Conservation (phyloP, 2,329 filamentous ascomycete species). For the Parafenestella ontariensis region DNA sequence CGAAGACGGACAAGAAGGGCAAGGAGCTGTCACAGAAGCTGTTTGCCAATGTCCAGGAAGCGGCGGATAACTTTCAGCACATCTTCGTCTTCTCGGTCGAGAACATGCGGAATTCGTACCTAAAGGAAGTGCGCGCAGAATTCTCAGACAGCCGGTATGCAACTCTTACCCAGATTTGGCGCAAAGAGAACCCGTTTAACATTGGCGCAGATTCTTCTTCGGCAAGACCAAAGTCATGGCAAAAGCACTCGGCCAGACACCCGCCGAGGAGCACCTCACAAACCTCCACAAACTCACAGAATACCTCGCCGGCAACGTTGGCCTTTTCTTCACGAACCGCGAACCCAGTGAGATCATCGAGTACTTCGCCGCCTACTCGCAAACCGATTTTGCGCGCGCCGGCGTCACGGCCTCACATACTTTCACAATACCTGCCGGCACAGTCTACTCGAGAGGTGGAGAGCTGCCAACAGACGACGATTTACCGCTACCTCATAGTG, state of each 20-base stretch:
- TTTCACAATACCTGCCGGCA: conserved; percentile 83
- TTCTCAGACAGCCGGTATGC: conserved; percentile 81
- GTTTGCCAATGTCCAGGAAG: conserved; percentile 86
- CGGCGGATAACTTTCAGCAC: conserved; percentile 83
- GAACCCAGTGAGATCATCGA: conserved; percentile 68
- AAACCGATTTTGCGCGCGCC: conserved; percentile 90
- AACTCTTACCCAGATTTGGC: background rate
- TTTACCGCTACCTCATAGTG: conserved; percentile 81
- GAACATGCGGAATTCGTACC: conserved; percentile 97
- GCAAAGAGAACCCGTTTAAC: conserved; percentile 12
- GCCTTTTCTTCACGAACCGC: conserved; percentile 88
- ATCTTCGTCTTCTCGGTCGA: conserved; percentile 93
- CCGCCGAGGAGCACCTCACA: conserved; percentile 80
- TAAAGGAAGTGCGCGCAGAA: conserved; percentile 88
- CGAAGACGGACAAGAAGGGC: conserved; percentile 91
- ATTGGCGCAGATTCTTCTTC: conserved; percentile 79
- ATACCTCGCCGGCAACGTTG: conserved; percentile 81
- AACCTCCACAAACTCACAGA: conserved; percentile 74
- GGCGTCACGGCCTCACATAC: conserved; percentile 76
- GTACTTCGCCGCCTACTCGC: conserved; percentile 75
- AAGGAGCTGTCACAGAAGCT: conserved; percentile 88
- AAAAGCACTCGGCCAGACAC: conserved; percentile 82
- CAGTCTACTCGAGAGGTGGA: conserved; percentile 79
- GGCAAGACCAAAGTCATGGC: conserved; percentile 99
- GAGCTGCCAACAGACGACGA: conserved; percentile 83